Evolutionary conservation across 306 rosid species (phyloP).

Genomic region (Dalbergia cochinchinensis): DNA sequence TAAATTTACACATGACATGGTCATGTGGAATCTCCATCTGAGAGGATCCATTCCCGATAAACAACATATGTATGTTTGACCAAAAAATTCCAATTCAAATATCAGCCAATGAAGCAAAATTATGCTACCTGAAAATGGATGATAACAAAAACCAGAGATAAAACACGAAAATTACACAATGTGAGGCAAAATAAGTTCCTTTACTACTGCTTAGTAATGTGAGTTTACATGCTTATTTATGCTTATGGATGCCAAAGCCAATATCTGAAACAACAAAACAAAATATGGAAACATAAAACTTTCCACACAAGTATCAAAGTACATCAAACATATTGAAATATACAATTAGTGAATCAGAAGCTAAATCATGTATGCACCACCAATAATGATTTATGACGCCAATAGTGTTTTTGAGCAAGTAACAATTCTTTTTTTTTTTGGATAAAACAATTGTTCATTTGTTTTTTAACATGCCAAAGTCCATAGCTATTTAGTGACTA

Average conservation of each 20-base stretch:
- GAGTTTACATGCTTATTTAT: background rate
- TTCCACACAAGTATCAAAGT: background rate
- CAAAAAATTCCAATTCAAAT: background rate
- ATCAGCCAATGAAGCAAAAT: background rate
- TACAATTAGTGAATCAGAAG: background rate
- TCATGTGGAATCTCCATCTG: no score
- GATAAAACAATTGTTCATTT: background rate
- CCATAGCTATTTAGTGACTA: background rate
- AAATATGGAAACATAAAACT: background rate
- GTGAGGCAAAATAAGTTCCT: background rate
- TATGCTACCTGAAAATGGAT: background rate
- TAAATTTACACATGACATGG: no score
- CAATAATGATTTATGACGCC: background rate
- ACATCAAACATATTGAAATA: background rate
- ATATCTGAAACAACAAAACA: background rate
- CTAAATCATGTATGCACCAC: background rate
- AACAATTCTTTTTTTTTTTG: background rate
- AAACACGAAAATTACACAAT: no score
- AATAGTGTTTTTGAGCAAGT: background rate
- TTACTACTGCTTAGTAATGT: background rate
- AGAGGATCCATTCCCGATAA: no score
- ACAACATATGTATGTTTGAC: background rate
- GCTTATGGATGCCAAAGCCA: background rate
- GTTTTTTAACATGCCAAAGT: slow-evolving; percentile 12
- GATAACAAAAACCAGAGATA: background rate